Percentiles rank a stretch among this genome's conserved stretches.
Evolutionary conservation across 2,329 filamentous ascomycete species (phyloP).

Genomic region (Colletotrichum camelliae): DNA sequence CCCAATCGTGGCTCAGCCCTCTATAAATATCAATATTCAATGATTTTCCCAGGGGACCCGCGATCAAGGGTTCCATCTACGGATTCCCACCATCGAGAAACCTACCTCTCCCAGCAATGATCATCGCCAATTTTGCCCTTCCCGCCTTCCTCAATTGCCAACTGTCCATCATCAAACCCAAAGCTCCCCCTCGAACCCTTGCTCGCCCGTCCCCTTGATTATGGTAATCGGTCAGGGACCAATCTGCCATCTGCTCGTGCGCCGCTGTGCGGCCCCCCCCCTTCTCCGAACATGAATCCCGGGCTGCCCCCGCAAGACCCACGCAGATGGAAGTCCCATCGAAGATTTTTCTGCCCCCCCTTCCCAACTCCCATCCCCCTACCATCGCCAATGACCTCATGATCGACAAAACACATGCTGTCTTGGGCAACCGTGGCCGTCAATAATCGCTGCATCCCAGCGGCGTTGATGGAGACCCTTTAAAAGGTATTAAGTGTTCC

Average conservation of each 20-base stretch:
- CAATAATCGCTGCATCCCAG: conserved; percentile 19
- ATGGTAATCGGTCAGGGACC: background rate
- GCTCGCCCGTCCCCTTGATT: background rate
- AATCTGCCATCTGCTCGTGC: background rate
- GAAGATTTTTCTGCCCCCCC: conserved; percentile 9
- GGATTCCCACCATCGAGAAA: conserved; percentile 15
- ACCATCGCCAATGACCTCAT: conserved; percentile 21
- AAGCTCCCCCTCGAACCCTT: background rate
- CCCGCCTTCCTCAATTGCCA: background rate
- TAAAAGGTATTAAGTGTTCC: background rate
- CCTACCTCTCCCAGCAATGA: conserved; percentile 17
- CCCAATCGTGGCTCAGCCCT: conserved; percentile 16
- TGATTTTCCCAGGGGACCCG: conserved; percentile 18
- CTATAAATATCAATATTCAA: conserved; percentile 20
- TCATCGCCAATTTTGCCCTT: background rate
- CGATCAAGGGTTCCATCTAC: conserved; percentile 16
- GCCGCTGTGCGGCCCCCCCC: background rate
- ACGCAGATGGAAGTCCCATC: conserved; percentile 7
- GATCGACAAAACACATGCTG: conserved; percentile 8
- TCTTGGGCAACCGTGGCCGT: conserved; percentile 12
- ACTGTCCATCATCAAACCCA: background rate
- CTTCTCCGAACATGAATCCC: background rate
- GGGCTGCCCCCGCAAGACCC: conserved; percentile 14
- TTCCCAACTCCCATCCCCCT: background rate
- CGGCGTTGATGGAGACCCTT: conserved; percentile 10